These are phyloP conservation scores for Golubevia pallescens DNA, from an alignment of 1,284 basidiomycete species.

Conservation along the genomic window DNA sequence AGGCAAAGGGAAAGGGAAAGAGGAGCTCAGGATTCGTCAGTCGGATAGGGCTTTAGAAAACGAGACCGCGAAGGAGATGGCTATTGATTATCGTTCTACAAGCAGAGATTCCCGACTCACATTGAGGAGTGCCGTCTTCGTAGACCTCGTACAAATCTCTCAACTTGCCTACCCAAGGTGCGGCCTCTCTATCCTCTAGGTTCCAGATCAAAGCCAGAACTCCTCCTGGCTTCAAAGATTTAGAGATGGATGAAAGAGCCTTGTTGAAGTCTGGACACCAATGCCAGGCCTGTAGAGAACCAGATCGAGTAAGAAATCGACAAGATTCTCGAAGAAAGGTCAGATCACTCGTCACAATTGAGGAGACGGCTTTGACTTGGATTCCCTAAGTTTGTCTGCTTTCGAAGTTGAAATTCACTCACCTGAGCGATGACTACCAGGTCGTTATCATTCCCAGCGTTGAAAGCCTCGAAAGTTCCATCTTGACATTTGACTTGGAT, in stretches of 20 bases:
- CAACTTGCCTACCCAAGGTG: slow-evolving; percentile 45
- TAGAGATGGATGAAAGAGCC: slow-evolving; percentile 26
- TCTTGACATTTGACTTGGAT: slow-evolving; percentile 27
- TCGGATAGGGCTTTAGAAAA: no score
- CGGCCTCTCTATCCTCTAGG: slow-evolving; percentile 48
- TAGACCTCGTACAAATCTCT: slow-evolving; percentile 47
- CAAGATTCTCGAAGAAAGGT: no score
- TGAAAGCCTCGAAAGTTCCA: slow-evolving; percentile 41
- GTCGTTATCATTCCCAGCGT: slow-evolving; percentile 28
- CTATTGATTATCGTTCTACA: no score
- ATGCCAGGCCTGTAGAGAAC: slow-evolving; percentile 37
- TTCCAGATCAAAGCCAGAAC: slow-evolving; percentile 55
- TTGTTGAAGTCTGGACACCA: slow-evolving; percentile 47
- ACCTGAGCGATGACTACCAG: slow-evolving; percentile 45
- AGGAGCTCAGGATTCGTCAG: background rate
- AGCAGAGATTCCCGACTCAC: no score
- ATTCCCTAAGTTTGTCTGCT: no score
- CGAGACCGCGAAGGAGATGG: no score
- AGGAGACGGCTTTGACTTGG: no score
- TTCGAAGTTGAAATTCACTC: slow-evolving; percentile 3
- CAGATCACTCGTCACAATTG: background rate
- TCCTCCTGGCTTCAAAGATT: slow-evolving; percentile 31
- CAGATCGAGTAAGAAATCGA: slow-evolving; percentile 6
- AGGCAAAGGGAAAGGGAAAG: background rate
- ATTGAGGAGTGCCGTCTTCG: slow-evolving; percentile 49